A percentile compares a stretch with the other conserved stretches of the same genome.
phyloP scores from a whole-genome alignment of 108 stramenopile genomes.

The Asterionellopsis glacialis region DNA sequence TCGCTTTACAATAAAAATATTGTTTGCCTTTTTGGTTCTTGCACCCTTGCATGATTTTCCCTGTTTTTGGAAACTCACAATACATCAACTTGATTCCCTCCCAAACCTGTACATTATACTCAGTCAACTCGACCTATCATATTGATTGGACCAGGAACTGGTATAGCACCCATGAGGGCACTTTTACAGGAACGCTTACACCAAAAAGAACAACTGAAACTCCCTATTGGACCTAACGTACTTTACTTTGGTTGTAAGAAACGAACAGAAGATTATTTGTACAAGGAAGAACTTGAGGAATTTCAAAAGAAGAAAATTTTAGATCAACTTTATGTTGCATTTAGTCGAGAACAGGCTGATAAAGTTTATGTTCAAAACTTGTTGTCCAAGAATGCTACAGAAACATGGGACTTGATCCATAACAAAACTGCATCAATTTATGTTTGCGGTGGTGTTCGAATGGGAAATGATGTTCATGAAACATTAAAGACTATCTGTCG shows the following conservation, averaged over 20 bases:
- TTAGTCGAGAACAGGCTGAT: conserved; percentile 73
- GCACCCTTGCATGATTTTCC: too few species aligned
- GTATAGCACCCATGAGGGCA: conserved; percentile 96
- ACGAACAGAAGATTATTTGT: conserved; percentile 82
- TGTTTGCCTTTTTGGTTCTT: too few species aligned
- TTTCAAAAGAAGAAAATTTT: conserved; percentile 62
- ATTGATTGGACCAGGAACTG: conserved; percentile 98
- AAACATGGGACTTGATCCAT: conserved; percentile 71
- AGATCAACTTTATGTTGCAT: conserved; percentile 79
- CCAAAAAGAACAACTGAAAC: conserved; percentile 24
- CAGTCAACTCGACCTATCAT: conserved; percentile 62
- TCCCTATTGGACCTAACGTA: conserved; percentile 48
- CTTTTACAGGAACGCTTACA: conserved; percentile 85
- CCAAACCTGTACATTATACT: too few species aligned
- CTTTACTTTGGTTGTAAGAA: conserved; percentile 97
- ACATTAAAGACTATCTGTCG: conserved; percentile 55
- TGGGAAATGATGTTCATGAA: conserved; percentile 84
- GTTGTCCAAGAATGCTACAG: conserved; percentile 42
- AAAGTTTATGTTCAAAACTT: conserved; percentile 98
- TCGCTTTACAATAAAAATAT: too few species aligned
- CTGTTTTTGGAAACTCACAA: too few species aligned
- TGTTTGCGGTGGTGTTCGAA: conserved; percentile 87
- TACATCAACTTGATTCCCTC: too few species aligned
- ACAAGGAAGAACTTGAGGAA: conserved; percentile 82
- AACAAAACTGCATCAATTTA: conserved; percentile 64